Evolutionary conservation across 2,329 filamentous ascomycete species (phyloP).

Genomic region (Metarhizium album): DNA sequence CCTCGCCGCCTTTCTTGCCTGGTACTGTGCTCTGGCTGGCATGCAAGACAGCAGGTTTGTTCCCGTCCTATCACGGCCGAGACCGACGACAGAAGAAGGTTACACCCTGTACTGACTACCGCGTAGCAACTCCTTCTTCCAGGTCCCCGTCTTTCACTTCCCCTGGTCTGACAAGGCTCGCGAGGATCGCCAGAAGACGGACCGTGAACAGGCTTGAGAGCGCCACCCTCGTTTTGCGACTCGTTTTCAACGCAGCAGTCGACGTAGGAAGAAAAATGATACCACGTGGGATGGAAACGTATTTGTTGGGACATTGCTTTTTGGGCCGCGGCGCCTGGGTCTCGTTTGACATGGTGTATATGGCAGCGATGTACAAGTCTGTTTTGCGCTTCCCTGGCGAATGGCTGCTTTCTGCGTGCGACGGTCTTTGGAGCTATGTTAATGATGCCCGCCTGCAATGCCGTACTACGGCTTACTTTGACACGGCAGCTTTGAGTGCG

Average conservation of each 20-base stretch:
- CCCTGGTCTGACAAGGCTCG: slow-evolving; percentile 79
- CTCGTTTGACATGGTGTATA: background rate
- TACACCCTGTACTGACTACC: background rate
- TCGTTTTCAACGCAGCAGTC: background rate
- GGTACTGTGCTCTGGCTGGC: slow-evolving; percentile 81
- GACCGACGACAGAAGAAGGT: too few relatives aligned
- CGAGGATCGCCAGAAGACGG: slow-evolving; percentile 40
- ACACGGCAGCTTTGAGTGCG: too few relatives aligned
- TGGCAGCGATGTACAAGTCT: background rate
- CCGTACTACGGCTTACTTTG: too few relatives aligned
- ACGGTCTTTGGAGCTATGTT: background rate
- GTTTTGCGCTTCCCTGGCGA: background rate
- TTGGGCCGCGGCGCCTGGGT: background rate
- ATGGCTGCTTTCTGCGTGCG: background rate
- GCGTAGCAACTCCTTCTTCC: slow-evolving; percentile 72
- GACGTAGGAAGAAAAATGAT: background rate
- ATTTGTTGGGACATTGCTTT: background rate
- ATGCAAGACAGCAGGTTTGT: slow-evolving; percentile 60
- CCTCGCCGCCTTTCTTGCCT: slow-evolving; percentile 68
- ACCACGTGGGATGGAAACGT: background rate
- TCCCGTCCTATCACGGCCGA: background rate
- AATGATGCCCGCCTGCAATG: background rate
- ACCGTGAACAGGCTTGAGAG: slow-evolving; percentile 14
- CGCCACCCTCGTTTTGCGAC: background rate
- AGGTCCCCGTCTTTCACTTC: slow-evolving; percentile 87